Conservation (phyloP, 192 early-diverging fungal genomes). For the Gamsiella multidivaricata region DNA sequence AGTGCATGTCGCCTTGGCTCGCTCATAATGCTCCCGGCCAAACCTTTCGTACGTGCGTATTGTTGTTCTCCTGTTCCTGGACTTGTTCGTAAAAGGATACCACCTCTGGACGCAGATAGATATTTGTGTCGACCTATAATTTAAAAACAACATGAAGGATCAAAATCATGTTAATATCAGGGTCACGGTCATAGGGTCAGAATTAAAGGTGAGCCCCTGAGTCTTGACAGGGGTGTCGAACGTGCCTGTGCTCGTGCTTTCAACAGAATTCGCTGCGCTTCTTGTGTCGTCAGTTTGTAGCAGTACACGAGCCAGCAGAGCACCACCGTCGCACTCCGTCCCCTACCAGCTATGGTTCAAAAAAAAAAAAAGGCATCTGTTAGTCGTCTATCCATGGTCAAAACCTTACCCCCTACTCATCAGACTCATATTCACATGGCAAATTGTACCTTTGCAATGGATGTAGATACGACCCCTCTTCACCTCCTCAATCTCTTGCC, state of each 20-base stretch:
- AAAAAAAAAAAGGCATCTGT: background rate
- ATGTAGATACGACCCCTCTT: constrained; percentile 34
- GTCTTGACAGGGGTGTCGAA: background rate
- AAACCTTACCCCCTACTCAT: background rate
- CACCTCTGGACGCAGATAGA: constrained; percentile 33
- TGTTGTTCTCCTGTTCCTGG: constrained; percentile 27
- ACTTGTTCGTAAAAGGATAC: constrained; percentile 25
- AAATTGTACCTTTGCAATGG: constrained; percentile 59
- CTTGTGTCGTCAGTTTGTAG: constrained; percentile 22
- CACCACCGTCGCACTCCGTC: constrained; percentile 48
- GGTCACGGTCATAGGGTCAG: background rate
- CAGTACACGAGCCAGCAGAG: constrained; percentile 38
- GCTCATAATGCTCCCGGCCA: constrained; percentile 15
- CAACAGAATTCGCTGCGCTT: constrained; percentile 41
- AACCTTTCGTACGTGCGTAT: background rate
- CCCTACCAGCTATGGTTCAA: constrained; percentile 37
- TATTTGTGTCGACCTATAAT: constrained; percentile 38
- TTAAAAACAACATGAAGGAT: background rate
- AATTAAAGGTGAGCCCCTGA: too few relatives aligned
- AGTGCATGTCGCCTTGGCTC: too few relatives aligned
- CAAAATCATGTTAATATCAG: background rate
- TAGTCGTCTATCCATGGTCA: background rate
- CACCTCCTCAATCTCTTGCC: background rate
- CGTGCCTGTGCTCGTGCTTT: constrained; percentile 35
- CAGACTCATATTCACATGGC: background rate